Evolutionary conservation across 768 basidiomycete species (phyloP).

Genomic region (Paxillus rubicundulus): DNA sequence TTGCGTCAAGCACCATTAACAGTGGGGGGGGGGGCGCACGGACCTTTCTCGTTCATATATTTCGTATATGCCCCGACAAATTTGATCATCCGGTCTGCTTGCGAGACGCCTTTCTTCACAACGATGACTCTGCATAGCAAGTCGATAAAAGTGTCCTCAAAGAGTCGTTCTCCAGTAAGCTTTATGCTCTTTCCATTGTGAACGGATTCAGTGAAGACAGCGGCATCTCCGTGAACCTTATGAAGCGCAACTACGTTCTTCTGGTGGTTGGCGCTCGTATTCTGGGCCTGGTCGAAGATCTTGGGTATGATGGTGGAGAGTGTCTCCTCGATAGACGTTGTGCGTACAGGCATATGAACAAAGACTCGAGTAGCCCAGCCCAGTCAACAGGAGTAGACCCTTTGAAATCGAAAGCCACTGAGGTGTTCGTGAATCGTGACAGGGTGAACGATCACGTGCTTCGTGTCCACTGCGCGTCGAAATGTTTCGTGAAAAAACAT

Average conservation of each 20-base stretch:
- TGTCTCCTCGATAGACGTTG: conserved; percentile 24
- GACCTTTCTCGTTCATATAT: conserved; percentile 77
- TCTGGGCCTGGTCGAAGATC: conserved; percentile 81
- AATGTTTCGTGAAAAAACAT: no score
- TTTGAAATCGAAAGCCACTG: no score
- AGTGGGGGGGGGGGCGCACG: conserved; percentile 6
- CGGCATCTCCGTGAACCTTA: conserved; percentile 72
- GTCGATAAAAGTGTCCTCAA: conserved; percentile 62
- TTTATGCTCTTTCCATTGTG: conserved; percentile 49
- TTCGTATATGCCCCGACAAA: conserved; percentile 79
- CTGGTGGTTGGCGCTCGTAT: conserved; percentile 73
- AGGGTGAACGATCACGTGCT: no score
- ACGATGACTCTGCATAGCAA: conserved; percentile 60
- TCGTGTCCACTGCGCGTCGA: no score
- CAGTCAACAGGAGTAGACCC: no score
- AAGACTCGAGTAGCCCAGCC: no score
- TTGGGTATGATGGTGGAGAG: conserved; percentile 43
- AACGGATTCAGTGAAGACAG: conserved; percentile 47
- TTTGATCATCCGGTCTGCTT: conserved; percentile 77
- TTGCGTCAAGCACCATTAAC: not conserved
- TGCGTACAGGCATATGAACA: conserved; percentile 30
- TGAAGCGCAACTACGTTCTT: conserved; percentile 85
- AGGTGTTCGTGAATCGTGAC: no score
- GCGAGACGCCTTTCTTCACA: conserved; percentile 75
- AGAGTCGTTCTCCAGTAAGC: conserved; percentile 73